A percentile compares a stretch with the other conserved stretches of the same genome.
Evolutionary conservation across 1,139 yeast genomes (phyloP).

Genomic region (Hansenula sp.): DNA sequence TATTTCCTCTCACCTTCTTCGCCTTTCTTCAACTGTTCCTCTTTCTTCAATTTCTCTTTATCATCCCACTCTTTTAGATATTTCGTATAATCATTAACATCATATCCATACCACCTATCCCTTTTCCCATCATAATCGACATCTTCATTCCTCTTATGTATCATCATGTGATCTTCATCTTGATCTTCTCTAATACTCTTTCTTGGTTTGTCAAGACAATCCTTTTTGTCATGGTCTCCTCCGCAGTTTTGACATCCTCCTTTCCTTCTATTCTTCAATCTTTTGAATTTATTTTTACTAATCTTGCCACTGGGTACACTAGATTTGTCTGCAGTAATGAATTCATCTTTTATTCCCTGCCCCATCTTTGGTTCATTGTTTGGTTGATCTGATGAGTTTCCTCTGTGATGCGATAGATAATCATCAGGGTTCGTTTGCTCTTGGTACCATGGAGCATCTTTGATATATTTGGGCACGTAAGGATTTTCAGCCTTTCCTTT

Average conservation of each 20-base stretch:
- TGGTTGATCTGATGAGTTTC: conserved; percentile 26
- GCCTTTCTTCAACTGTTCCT: conserved; percentile 24
- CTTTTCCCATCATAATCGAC: conserved; percentile 64
- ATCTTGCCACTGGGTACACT: conserved; percentile 3
- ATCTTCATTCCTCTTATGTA: conserved; percentile 32
- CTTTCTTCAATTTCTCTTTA: conserved; percentile 26
- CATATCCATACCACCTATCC: conserved; percentile 78
- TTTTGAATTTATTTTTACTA: conserved; percentile 12
- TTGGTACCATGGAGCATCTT: conserved; percentile 49
- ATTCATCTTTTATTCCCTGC: conserved; percentile 31
- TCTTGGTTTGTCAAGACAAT: conserved; percentile 50
- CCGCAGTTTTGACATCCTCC: conserved; percentile 51
- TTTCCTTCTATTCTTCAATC: conserved; percentile 25
- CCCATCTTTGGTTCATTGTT: conserved; percentile 33
- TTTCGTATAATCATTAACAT: conserved; percentile 53
- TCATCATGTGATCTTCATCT: not conserved
- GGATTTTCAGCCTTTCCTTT: conserved; percentile 22
- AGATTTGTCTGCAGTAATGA: conserved; percentile 15
- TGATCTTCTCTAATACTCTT: conserved; percentile 7
- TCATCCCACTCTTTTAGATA: conserved; percentile 44
- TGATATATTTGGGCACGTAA: conserved; percentile 42
- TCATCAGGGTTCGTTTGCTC: conserved; percentile 23
- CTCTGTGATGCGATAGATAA: conserved; percentile 48
- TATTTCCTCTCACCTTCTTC: conserved; percentile 18
- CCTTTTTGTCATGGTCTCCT: conserved; percentile 40